Evolutionary conservation across 768 basidiomycete species (phyloP), one percentile per base, ranked within the genome.

Genomic region (Auriscalpium vulgare): DNA sequence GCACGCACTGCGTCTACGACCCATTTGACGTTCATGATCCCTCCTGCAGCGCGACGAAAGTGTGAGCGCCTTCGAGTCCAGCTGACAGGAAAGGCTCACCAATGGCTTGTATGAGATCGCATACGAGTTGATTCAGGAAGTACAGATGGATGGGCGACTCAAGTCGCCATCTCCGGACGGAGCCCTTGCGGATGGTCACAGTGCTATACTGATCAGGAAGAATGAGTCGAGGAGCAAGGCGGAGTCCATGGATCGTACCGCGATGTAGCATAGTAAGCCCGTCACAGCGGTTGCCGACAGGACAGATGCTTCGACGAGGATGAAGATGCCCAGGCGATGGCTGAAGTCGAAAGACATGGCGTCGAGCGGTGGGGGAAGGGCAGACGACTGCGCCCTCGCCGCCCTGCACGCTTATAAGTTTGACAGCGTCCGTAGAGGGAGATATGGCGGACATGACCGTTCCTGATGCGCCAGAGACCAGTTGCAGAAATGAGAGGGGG

Each of bases 1-100:
- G 21, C 21, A 65, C 71, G 50, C 55, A 74, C 73, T 29, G 65
- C 68, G 34, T 67, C 62, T 46, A 57, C 36, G 29, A 68, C 59
- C 74, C 74, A 75, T 57, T 62, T 66, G 35, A 72, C 59, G 51
- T 72, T 63, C 60, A 77, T 66, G 14, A 75, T 59, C 3, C 72
- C 72, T 2, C 76, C 74, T 74, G 55, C n/a, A 54, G 44, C 14
- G 10, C 19, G 51, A 53, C 40, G 3, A 17, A 43, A 5, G 29
- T 7, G 29, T 29, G 29, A 29, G 29, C 29, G 29, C 29, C 4
- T 5, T 2, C 29, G 29, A 29, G 29, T 29, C 29, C 7, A 29
- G 29, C 29, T 29, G 34, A 36, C 37, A 8, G 16, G 16, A 8
- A 50, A 46, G 29, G 14, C 65, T 40, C 47, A 67, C 65, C 68